These are phyloP conservation scores for Mycena indigotica DNA, from an alignment of 768 basidiomycete species.

Conservation along the genomic window DNA sequence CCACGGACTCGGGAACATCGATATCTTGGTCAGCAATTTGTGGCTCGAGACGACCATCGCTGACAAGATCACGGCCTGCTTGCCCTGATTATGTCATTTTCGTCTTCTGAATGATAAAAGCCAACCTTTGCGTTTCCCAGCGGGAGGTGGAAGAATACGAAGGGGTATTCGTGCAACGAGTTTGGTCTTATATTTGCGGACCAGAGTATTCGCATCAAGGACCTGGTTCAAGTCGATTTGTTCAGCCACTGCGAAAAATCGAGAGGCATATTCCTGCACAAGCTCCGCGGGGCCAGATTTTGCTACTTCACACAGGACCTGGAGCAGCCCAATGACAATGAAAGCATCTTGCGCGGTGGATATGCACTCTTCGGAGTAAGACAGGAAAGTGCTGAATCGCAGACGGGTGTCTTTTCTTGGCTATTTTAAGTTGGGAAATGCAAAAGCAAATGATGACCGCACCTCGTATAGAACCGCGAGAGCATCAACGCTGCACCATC, in stretches of 20 bases:
- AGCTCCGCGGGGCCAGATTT: constrained; percentile 64
- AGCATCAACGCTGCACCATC: constrained; percentile 83
- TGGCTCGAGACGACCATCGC: constrained; percentile 23
- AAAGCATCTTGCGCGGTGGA: constrained; percentile 47
- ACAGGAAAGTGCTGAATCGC: constrained; percentile 55
- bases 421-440: constrained; percentile 1
- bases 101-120: constrained; percentile 8
- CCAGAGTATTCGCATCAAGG: constrained; percentile 59
- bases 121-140: constrained; percentile 44
- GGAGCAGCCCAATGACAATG: constrained; percentile 67
- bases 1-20: constrained; percentile 80
- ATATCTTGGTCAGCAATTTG: constrained; percentile 41
- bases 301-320: constrained; percentile 68
- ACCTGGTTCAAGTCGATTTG: constrained; percentile 41
- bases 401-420: constrained; percentile 60
- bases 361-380: constrained; percentile 45
- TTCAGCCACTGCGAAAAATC: constrained; percentile 48
- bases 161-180: constrained; percentile 65
- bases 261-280: constrained; percentile 44
- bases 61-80: constrained; percentile 36
- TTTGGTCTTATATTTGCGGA: constrained; percentile 73
- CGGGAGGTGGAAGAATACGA: constrained; percentile 57
- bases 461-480: constrained; percentile 81
- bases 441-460: constrained; percentile 28
- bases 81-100: constrained; percentile 3